phyloP scores from a whole-genome alignment of 2,329 filamentous ascomycete species.

The Neoscytalidium dimidiatum region DNA sequence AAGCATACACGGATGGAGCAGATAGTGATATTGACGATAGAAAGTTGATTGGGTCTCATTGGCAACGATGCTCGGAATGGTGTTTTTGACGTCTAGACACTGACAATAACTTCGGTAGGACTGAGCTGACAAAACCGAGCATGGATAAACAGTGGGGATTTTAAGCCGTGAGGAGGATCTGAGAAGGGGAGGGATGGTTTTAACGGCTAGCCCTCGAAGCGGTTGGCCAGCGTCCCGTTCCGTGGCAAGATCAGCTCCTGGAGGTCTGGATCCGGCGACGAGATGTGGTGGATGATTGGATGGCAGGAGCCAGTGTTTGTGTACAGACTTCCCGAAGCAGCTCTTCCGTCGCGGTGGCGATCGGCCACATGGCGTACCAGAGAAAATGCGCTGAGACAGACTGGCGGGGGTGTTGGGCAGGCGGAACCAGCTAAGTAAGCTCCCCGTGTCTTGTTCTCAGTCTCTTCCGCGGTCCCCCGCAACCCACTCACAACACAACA shows the following conservation, averaged over 20 bases:
- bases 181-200: neutral
- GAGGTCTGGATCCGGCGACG: neutral
- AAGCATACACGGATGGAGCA: too few species aligned
- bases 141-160: too few species aligned
- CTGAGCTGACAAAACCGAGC: too few species aligned
- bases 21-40: too few species aligned
- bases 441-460: neutral
- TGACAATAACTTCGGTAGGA: too few species aligned
- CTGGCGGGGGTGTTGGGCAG: neutral
- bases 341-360: neutral
- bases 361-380: neutral
- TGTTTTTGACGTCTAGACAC: too few species aligned
- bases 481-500: neutral
- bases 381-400: neutral
- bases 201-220: neutral
- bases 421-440: neutral
- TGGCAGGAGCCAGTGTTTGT: neutral
- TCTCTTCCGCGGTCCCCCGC: neutral
- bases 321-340: neutral
- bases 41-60: too few species aligned
- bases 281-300: neutral
- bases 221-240: neutral
- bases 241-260: neutral
- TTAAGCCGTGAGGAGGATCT: neutral
- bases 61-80: too few species aligned